Percentiles rank a stretch among this genome's conserved stretches.
phyloP scores from a whole-genome alignment of 768 basidiomycete genomes.

The Pulveroboletus sp. region DNA sequence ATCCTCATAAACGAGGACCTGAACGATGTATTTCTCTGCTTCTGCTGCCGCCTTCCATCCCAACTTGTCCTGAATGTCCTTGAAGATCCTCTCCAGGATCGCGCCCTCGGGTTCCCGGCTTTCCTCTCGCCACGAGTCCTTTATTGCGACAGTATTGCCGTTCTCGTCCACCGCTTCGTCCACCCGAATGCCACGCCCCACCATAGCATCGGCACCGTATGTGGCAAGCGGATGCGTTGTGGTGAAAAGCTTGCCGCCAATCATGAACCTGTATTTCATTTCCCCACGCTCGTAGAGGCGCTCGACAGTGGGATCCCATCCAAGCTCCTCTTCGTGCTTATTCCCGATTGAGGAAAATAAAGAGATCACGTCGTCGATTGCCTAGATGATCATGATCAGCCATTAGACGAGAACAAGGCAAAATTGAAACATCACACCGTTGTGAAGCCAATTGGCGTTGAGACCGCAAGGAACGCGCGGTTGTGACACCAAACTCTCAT shows the following conservation, averaged over 20 bases:
- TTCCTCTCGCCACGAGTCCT: slow-evolving; percentile 11
- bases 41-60: background rate
- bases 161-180: slow-evolving; percentile 2
- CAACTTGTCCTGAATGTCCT: background rate
- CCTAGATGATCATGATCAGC: background rate
- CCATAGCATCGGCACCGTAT: background rate
- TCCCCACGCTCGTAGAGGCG: background rate
- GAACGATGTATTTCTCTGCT: background rate
- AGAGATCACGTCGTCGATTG: background rate
- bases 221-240: slow-evolving; percentile 1
- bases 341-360: slow-evolving; percentile 7
- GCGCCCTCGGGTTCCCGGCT: background rate
- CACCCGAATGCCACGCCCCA: background rate
- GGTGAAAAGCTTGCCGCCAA: background rate
- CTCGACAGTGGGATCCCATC: slow-evolving; percentile 8
- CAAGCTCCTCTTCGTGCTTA: background rate
- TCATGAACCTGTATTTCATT: background rate
- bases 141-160: background rate
- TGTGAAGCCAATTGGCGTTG: background rate
- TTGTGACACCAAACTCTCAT: slow-evolving; percentile 28
- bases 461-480: background rate
- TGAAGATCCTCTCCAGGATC: background rate
- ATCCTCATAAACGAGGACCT: background rate
- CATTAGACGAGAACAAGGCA: background rate
- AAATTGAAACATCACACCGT: background rate